Evolutionary conservation across 2,329 filamentous ascomycete species (phyloP), one percentile per base, ranked within the genome.

Genomic region (Monosporascus sp.): DNA sequence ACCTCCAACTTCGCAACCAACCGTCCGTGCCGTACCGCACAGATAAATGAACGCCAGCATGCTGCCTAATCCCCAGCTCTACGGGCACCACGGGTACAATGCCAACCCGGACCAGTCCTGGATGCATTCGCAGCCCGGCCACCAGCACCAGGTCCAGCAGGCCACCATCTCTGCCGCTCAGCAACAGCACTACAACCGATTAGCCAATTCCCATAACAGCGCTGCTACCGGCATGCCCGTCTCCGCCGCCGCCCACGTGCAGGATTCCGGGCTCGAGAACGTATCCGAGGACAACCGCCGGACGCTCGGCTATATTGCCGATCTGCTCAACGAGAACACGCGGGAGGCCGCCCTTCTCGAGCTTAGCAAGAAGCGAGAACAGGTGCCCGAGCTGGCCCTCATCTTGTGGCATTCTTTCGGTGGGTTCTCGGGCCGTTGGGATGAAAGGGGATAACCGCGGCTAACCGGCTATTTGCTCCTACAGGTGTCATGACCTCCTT

Each of bases 321-420:
- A 97, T 70, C 80, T 97, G 54, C 81, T 97, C 67, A 93, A 91
- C 70, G 89, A 92, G 60, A 85, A 81, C 63, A 92, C 91, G 27
- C 83, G 94, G 58, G 94, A 97, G 76, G 87, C 90, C 5, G 94
- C 94, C 49, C 79, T 99, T 51, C 80, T 99, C 66, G 94, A 99
- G 72, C 80, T 99, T 50, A 97, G 93, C 76, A 99, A 99, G 79
- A 99, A 99, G 81, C 81, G 94, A 53, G 94, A 99, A 74, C 94
- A 97, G 73, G 94, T 99, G 17, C 93, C 94, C 0, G 94, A 99
- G 75, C 78, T 99, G 55, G 94, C 94, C 47, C 77, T 99, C 64
- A 96, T 99, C 57, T 78, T 99, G 57, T 99, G 94, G 94, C 94
- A 99, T 72, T 97, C 93, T 3, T 97, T 97, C 67, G 94, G 93